phyloP scores from a whole-genome alignment of 352 stramenopile species.

The Phytophthora fragariae region DNA sequence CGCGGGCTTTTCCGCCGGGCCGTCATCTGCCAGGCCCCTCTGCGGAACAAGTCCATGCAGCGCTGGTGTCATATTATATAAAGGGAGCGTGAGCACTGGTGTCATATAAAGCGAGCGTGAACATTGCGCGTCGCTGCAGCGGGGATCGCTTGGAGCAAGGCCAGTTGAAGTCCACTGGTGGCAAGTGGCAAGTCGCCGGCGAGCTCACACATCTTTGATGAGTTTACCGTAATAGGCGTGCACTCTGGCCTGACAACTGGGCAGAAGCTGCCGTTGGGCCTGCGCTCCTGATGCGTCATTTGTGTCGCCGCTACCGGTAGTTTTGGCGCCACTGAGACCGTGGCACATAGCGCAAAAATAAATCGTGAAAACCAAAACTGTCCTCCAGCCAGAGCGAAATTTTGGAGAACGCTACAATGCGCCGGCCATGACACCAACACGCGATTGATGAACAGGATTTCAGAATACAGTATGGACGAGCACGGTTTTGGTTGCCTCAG shows the following conservation, averaged over 20 bases:
- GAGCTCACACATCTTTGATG: conserved; percentile 16
- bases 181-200: neutral
- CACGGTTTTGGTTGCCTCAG: no score
- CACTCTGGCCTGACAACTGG: neutral
- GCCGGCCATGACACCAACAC: no score
- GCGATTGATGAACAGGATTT: no score
- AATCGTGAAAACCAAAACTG: neutral
- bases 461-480: no score
- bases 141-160: neutral
- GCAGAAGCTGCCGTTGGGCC: neutral
- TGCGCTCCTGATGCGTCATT: neutral
- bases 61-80: neutral
- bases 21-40: neutral
- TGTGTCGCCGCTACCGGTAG: neutral
- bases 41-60: neutral
- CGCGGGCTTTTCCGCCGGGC: neutral
- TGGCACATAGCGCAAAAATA: no score
- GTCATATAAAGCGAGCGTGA: neutral
- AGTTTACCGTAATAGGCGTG: conserved; percentile 11
- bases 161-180: neutral
- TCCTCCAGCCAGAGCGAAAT: no score
- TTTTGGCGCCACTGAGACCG: no score
- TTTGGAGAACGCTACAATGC: no score
- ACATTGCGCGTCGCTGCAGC: conserved; percentile 2
- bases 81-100: neutral